phyloP scores from a whole-genome alignment of 1,284 basidiomycete genomes.

The Puccinia polysora region DNA sequence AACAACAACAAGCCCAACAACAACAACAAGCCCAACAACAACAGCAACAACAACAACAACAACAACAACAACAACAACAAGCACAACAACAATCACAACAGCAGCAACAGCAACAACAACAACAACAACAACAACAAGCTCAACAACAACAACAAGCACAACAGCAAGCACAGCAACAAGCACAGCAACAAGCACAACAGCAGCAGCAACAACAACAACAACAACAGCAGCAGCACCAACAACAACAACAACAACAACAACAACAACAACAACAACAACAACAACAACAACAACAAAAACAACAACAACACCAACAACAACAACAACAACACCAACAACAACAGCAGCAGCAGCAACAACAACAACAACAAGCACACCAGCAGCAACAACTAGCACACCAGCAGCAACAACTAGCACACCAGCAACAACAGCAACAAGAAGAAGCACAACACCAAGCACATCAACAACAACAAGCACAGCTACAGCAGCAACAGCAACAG shows the following conservation, averaged over 20 bases:
- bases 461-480: no score
- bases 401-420: conserved; percentile 9
- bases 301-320: neutral
- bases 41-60: neutral
- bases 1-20: conserved; percentile 4
- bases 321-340: conserved; percentile 9
- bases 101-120: conserved; percentile 5
- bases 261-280: neutral
- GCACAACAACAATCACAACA: neutral
- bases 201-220: conserved; percentile 5
- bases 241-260: neutral
- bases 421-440: conserved; percentile 12
- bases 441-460: no score
- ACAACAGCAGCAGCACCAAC: neutral
- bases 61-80: conserved; percentile 3
- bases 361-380: neutral
- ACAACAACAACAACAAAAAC: neutral
- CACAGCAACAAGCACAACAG: conserved; percentile 20
- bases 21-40: neutral
- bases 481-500: no score
- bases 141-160: conserved; percentile 9
- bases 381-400: neutral
- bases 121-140: neutral
- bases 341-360: neutral
- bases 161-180: conserved; percentile 10